A percentile compares a stretch with the other conserved stretches of the same genome.
These are phyloP conservation scores for Hypoxylon fragiforme DNA, from an alignment of 495 filamentous ascomycete species.

Conservation along the genomic window DNA sequence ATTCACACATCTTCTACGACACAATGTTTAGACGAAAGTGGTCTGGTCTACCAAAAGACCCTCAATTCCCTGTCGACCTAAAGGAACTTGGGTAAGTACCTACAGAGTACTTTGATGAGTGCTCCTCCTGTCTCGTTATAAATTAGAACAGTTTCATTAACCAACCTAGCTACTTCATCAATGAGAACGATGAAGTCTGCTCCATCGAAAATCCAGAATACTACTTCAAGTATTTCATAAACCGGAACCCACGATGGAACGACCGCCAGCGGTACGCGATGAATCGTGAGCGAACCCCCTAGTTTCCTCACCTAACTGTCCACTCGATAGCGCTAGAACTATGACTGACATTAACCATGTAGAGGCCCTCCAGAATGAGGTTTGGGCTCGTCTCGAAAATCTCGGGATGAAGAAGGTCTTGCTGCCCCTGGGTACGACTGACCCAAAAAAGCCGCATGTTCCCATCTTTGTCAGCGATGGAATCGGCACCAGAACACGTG, in stretches of 20 bases:
- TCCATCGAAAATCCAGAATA: constrained; percentile 63
- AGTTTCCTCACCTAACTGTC: background rate
- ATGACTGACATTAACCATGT: constrained; percentile 1
- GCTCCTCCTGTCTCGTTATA: background rate
- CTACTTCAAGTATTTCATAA: constrained; percentile 73
- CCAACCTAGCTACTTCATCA: constrained; percentile 70
- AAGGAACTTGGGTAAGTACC: constrained; percentile 68
- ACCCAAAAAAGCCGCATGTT: constrained; percentile 57
- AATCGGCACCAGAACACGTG: constrained; percentile 59
- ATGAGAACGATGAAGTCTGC: constrained; percentile 70
- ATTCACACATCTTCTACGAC: background rate
- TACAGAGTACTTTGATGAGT: too few species aligned
- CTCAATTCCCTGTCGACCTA: constrained; percentile 64
- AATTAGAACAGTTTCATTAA: too few species aligned
- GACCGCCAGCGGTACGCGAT: constrained; percentile 69
- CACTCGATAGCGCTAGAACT: background rate
- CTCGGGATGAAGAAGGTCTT: constrained; percentile 58
- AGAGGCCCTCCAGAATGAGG: constrained; percentile 66
- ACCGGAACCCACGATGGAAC: constrained; percentile 71
- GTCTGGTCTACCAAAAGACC: constrained; percentile 70
- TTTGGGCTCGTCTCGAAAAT: constrained; percentile 61
- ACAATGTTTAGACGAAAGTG: constrained; percentile 70
- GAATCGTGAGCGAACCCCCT: constrained; percentile 55
- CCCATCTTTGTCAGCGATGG: constrained; percentile 67
- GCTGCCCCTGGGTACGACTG: constrained; percentile 59